Evolutionary conservation across 2,329 filamentous ascomycete genomes (phyloP).

Genomic region (Ceratocystis huliohia): DNA sequence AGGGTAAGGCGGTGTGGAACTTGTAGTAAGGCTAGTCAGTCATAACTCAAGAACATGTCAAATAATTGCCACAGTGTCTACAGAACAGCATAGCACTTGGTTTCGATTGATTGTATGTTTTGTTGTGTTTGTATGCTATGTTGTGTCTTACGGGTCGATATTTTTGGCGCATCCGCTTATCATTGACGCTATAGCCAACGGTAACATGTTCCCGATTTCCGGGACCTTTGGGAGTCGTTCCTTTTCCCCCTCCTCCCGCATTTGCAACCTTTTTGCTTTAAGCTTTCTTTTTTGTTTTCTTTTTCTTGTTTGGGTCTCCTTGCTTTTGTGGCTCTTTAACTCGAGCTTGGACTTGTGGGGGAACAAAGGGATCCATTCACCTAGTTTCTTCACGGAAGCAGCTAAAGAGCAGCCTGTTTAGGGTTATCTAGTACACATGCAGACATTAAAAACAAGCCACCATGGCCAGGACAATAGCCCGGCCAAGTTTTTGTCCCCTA

Average conservation of each 20-base stretch:
- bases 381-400: background rate
- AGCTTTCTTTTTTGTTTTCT: background rate
- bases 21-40: too few relatives aligned
- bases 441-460: too few relatives aligned
- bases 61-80: too few relatives aligned
- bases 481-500: too few relatives aligned
- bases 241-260: background rate
- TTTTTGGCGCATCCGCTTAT: too few relatives aligned
- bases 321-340: background rate
- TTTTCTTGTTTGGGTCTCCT: background rate
- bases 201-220: background rate
- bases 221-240: background rate
- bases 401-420: background rate
- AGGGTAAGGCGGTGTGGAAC: too few relatives aligned
- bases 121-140: too few relatives aligned
- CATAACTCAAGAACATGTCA: too few relatives aligned
- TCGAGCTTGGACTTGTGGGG: constrained; percentile 1
- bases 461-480: too few relatives aligned
- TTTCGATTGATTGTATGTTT: too few relatives aligned
- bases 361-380: background rate
- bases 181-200: background rate
- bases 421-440: background rate
- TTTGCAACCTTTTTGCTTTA: background rate
- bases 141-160: too few relatives aligned
- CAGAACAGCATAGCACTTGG: too few relatives aligned